Evolutionary conservation across 352 stramenopile species (phyloP).

Genomic region (Halophytophthora polymorphica): DNA sequence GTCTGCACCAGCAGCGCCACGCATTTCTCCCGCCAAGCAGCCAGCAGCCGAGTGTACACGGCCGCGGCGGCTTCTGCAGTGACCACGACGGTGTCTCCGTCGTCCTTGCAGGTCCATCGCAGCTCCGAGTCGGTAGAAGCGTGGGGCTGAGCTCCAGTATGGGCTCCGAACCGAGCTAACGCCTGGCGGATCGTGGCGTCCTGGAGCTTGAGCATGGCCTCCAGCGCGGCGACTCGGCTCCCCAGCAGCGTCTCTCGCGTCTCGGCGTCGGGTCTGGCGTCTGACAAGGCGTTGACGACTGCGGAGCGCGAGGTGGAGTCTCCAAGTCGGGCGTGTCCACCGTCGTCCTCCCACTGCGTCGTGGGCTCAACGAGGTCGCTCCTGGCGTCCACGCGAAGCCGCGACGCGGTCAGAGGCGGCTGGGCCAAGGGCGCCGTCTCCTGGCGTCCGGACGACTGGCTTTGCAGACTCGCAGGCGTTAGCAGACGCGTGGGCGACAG

Average conservation of each 20-base stretch:
- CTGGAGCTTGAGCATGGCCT: conserved; percentile 58
- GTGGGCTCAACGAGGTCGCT: no score
- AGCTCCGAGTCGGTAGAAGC: conserved; percentile 1
- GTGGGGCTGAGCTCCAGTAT: not conserved
- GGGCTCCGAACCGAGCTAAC: conserved; percentile 25
- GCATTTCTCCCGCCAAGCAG: conserved; percentile 55
- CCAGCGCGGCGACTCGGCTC: conserved; percentile 47
- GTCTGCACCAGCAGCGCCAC: conserved; percentile 58
- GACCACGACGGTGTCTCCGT: not conserved
- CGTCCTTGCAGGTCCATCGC: conserved; percentile 2
- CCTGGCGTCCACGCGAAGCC: no score
- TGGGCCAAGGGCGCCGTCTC: not conserved
- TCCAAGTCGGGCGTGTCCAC: conserved; percentile 3
- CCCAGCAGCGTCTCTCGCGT: conserved; percentile 29
- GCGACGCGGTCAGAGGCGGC: no score
- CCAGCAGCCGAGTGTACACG: conserved; percentile 16
- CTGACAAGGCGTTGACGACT: not conserved
- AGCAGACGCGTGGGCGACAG: conserved; percentile 13
- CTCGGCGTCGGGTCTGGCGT: not conserved
- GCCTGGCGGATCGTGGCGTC: conserved; percentile 42
- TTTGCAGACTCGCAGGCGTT: conserved; percentile 4
- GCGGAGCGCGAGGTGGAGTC: not conserved
- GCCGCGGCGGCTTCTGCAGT: conserved; percentile 9
- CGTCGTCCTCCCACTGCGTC: not conserved
- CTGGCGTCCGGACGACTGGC: not conserved